A percentile compares a stretch with the other conserved stretches of the same genome.
Conservation (phyloP, 1,284 basidiomycete genomes). For the Fomitopsis pinicola region DNA sequence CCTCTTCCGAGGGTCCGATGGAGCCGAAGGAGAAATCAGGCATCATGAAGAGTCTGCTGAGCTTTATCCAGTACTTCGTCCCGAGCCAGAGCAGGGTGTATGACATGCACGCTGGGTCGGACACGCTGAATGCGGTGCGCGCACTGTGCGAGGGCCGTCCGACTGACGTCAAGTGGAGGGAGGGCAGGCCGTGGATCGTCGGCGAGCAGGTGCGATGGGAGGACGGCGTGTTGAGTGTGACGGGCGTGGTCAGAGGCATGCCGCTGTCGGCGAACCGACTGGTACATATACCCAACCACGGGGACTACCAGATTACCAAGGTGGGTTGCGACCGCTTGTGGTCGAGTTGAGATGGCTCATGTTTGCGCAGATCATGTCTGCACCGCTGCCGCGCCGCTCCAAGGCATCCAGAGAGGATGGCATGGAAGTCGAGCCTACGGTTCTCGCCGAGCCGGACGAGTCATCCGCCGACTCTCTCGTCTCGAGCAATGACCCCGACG, state of each 20-base stretch:
- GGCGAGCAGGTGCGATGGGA: constrained; percentile 68
- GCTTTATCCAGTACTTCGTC: constrained; percentile 94
- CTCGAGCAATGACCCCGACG: constrained; percentile 85
- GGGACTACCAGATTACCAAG: constrained; percentile 84
- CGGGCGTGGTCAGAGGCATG: constrained; percentile 81
- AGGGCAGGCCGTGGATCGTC: constrained; percentile 77
- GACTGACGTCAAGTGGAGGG: constrained; percentile 74
- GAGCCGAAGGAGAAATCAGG: constrained; percentile 61
- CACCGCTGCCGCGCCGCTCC: constrained; percentile 42
- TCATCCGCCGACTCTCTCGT: constrained; percentile 85
- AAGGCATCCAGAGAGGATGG: constrained; percentile 30
- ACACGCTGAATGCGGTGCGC: constrained; percentile 69
- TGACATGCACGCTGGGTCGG: constrained; percentile 59
- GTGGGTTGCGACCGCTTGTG: constrained; percentile 37
- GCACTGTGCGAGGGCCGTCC: constrained; percentile 80
- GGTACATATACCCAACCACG: constrained; percentile 85
- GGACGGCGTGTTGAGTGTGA: constrained; percentile 63
- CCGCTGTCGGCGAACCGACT: constrained; percentile 82
- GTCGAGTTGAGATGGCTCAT: neutral
- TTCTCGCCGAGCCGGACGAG: constrained; percentile 56
- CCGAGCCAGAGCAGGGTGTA: constrained; percentile 73
- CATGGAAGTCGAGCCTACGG: constrained; percentile 63
- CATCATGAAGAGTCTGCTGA: constrained; percentile 82
- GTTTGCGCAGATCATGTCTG: constrained; percentile 52
- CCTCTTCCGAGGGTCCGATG: constrained; percentile 39